A percentile compares a stretch with the other conserved stretches of the same genome.
Evolutionary conservation across 2,329 filamentous ascomycete species (phyloP).

Genomic region (Trichoderma koningii): DNA sequence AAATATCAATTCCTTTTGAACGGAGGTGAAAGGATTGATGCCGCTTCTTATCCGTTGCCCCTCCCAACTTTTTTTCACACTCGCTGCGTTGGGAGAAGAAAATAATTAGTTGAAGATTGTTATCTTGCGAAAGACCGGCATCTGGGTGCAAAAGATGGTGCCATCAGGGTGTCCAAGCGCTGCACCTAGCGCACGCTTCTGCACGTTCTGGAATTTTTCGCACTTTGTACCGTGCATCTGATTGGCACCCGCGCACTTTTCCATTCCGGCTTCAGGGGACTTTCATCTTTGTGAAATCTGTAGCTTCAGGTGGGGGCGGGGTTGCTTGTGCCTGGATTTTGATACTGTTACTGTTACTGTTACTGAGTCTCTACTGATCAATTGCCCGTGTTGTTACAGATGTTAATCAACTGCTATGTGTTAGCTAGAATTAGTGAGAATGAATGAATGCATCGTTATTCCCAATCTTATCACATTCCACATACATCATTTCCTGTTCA

Average conservation of each 20-base stretch:
- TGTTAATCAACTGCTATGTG: no score
- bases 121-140: not conserved
- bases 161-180: no score
- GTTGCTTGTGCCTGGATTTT: not conserved
- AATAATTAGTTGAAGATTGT: not conserved
- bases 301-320: conserved; percentile 12
- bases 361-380: not conserved
- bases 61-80: not conserved
- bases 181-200: no score
- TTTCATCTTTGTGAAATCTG: not conserved
- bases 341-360: not conserved
- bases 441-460: no score
- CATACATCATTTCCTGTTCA: no score
- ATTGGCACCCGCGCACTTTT: no score
- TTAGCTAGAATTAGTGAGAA: no score
- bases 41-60: not conserved
- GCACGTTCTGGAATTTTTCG: no score
- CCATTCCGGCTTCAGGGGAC: no score
- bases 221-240: no score
- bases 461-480: not conserved
- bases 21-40: not conserved
- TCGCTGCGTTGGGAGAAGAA: not conserved
- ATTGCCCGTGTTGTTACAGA: not conserved
- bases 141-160: no score
- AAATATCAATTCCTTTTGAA: not conserved